Percentiles rank a stretch among this genome's conserved stretches.
Evolutionary conservation across 2,329 filamentous ascomycete genomes (phyloP).

Genomic region (Calonectria pseudoturangicola): DNA sequence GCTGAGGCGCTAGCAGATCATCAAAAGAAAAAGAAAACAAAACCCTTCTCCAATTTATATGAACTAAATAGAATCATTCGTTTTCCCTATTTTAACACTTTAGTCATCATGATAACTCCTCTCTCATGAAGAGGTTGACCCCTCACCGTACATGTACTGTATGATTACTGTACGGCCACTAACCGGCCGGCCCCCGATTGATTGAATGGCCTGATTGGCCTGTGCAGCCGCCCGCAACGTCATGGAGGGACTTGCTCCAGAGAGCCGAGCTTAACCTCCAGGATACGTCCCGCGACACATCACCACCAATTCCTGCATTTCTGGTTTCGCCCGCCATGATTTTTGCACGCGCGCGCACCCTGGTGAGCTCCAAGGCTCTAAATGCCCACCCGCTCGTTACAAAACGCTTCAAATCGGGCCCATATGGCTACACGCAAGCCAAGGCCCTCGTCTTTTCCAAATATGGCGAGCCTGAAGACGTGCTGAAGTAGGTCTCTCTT

Average conservation of each 20-base stretch:
- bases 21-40: too few relatives aligned
- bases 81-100: too few relatives aligned
- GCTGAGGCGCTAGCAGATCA: too few relatives aligned
- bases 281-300: slow-evolving; percentile 6
- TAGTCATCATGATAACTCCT: neutral
- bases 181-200: neutral
- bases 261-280: slow-evolving; percentile 36
- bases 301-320: neutral
- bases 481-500: slow-evolving; percentile 72
- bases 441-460: slow-evolving; percentile 86
- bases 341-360: slow-evolving; percentile 34
- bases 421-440: slow-evolving; percentile 89
- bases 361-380: slow-evolving; percentile 53
- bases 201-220: slow-evolving; percentile 34
- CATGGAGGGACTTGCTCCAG: slow-evolving; percentile 30
- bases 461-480: slow-evolving; percentile 84
- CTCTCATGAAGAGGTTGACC: neutral
- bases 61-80: too few relatives aligned
- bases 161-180: neutral
- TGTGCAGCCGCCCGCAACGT: slow-evolving; percentile 28
- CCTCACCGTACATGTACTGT: neutral
- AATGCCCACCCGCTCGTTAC: slow-evolving; percentile 49
- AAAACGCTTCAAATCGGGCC: slow-evolving; percentile 72
- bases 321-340: neutral
- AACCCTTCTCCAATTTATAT: too few relatives aligned